Evolutionary conservation across 1,284 basidiomycete genomes (phyloP).

Genomic region (Microbotryum violaceum): DNA sequence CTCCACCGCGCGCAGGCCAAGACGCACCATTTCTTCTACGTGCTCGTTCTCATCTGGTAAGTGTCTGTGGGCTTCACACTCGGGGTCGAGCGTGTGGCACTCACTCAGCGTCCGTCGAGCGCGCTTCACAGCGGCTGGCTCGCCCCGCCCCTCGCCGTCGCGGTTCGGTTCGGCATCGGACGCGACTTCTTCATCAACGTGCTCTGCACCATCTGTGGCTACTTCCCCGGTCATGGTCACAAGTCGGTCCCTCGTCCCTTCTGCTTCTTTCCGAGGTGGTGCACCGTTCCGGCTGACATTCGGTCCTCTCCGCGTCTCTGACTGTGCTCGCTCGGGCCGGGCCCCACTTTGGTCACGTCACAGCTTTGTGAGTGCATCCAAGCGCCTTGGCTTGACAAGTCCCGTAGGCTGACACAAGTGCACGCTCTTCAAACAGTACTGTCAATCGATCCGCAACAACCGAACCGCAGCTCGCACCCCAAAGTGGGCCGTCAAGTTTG

Average conservation of each 20-base stretch:
- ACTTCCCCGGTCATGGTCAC: constrained; percentile 59
- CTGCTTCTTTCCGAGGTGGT: neutral
- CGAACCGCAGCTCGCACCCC: constrained; percentile 82
- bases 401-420: constrained; percentile 10
- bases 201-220: constrained; percentile 79
- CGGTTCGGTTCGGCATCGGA: constrained; percentile 87
- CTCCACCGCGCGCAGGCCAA: constrained; percentile 17
- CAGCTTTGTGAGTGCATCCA: constrained; percentile 13
- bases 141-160: constrained; percentile 57
- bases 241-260: constrained; percentile 35
- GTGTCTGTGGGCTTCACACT: constrained; percentile 32
- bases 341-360: too few relatives aligned
- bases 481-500: constrained; percentile 85
- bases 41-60: constrained; percentile 74
- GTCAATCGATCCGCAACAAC: constrained; percentile 88
- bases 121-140: constrained; percentile 22
- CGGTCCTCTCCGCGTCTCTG: neutral
- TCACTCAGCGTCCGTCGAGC: neutral
- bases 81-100: neutral
- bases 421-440: constrained; percentile 13
- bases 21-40: constrained; percentile 70
- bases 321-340: too few relatives aligned
- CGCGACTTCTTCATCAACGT: constrained; percentile 88
- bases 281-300: neutral
- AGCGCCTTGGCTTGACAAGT: too few relatives aligned